Evolutionary conservation across 2,329 filamentous ascomycete genomes (phyloP), one percentile per base, ranked within the genome.

Genomic region (Penicillium janthinellum): DNA sequence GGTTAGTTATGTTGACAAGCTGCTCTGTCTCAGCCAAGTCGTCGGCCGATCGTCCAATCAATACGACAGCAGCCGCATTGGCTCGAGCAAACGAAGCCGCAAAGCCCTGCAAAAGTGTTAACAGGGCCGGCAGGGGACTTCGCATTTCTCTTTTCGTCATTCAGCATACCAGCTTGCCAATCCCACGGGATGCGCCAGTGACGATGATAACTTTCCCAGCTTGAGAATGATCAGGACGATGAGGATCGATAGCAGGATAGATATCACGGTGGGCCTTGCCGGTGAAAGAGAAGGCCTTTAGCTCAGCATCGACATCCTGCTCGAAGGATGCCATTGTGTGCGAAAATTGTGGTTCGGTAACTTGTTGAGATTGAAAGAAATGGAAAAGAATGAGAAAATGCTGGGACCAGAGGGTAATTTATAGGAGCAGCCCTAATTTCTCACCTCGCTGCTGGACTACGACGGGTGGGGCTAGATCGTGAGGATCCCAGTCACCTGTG

Each of bases 231-330:
- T 65, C 64, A 4, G 73, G 66, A 22, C 63, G 61, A 5, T 68
- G 67, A 6, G 77, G 78, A 41, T 79, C 72, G 47, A 80, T 76
- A 15, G 76, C 69, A 20, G 76, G 71, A 58, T 82, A 81, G 4
- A 70, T 60, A 50, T 77, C 71, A 4, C 67, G 73, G 56, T 79
- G 75, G 5, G 63, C 66, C 15, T 64, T 69, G 25, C 70, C 71
- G n/a, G 76, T 78, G 64, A 76, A 77, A 14, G 60, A 58, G 20
- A 17, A 50, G 4, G 11, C 41, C 37, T 63, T 65, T 8, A 61
- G 50, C 10, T 54, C 45, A 5, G 38, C 48, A 28, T 59, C 52
- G 25, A 55, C 14, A 42, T 59, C 57, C 15, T 34, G 25, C n/a
- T 28, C 45, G 25, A 34, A 4, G 10, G 45, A 5, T 11, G 45